Evolutionary conservation across 2,329 filamentous ascomycete genomes (phyloP).

Genomic region (Chrysoporthe cubensis): DNA sequence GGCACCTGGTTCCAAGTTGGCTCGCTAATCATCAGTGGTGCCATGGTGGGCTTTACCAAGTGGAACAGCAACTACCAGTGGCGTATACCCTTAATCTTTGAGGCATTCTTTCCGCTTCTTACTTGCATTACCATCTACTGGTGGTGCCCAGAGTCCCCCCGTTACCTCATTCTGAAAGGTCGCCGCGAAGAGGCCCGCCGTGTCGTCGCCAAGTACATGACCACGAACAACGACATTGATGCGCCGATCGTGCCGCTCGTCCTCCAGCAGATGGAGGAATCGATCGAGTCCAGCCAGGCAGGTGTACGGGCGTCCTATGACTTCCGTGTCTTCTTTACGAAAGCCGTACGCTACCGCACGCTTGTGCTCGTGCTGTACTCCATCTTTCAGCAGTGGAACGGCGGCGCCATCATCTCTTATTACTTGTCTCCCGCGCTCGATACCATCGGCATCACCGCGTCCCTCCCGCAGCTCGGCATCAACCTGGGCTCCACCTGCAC

Average conservation of each 20-base stretch:
- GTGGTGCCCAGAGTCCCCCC: constrained; percentile 41
- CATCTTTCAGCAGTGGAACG: constrained; percentile 52
- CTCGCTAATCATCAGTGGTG: constrained; percentile 45
- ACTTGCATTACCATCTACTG: constrained; percentile 49
- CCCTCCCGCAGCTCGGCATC: constrained; percentile 46
- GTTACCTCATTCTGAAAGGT: constrained; percentile 41
- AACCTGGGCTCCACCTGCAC: constrained; percentile 47
- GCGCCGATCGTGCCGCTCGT: constrained; percentile 47
- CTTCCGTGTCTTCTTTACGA: constrained; percentile 51
- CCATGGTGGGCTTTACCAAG: constrained; percentile 47
- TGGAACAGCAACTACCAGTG: constrained; percentile 44
- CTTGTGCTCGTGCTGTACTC: constrained; percentile 50
- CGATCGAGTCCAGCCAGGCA: constrained; percentile 43
- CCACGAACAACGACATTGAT: constrained; percentile 43
- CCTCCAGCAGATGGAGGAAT: constrained; percentile 48
- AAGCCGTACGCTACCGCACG: constrained; percentile 46
- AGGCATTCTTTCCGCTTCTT: constrained; percentile 50
- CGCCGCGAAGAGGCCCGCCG: constrained; percentile 39
- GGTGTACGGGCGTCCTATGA: constrained; percentile 47
- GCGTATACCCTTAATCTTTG: constrained; percentile 47
- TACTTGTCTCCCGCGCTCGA: constrained; percentile 46
- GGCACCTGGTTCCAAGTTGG: constrained; percentile 52
- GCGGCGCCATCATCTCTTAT: constrained; percentile 49
- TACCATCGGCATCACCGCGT: constrained; percentile 44
- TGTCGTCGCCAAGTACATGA: constrained; percentile 46